Evolutionary conservation across 1,139 yeast genomes (phyloP).

Genomic region (Saccharomycopsis phalli): DNA sequence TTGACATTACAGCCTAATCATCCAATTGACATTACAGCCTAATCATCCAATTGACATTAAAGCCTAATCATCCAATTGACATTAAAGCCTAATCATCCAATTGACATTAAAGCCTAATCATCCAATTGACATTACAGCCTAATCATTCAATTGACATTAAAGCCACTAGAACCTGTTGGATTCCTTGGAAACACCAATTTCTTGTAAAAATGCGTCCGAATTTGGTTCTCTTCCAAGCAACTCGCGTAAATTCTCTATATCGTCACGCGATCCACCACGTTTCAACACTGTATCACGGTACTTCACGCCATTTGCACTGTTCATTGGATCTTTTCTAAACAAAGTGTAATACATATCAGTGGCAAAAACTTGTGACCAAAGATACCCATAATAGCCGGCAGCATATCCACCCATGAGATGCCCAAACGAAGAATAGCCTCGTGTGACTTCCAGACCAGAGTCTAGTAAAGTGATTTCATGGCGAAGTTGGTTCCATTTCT

Average conservation of each 20-base stretch:
- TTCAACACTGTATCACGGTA: constrained; percentile 63
- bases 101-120: too few species aligned
- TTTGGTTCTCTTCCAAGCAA: constrained; percentile 70
- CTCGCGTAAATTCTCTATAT: constrained; percentile 51
- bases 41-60: too few species aligned
- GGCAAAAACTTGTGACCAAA: constrained; percentile 79
- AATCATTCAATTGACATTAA: too few species aligned
- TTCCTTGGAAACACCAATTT: constrained; percentile 36
- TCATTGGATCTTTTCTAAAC: constrained; percentile 60
- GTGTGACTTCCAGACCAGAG: constrained; percentile 44
- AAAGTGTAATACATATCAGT: constrained; percentile 68
- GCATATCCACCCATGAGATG: constrained; percentile 81
- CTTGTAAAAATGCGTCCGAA: constrained; percentile 58
- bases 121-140: too few species aligned
- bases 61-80: too few species aligned
- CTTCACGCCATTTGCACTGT: constrained; percentile 47
- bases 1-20: too few species aligned
- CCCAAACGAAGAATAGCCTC: constrained; percentile 70
- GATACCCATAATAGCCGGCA: constrained; percentile 78
- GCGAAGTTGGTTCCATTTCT: constrained; percentile 56
- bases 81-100: too few species aligned
- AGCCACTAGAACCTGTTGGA: too few species aligned
- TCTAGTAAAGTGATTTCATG: constrained; percentile 50
- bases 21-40: too few species aligned
- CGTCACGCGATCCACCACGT: constrained; percentile 67